Evolutionary conservation across 2,329 filamentous ascomycete genomes (phyloP), one percentile per base, ranked within the genome.

Genomic region (Calonectria leucothoes): DNA sequence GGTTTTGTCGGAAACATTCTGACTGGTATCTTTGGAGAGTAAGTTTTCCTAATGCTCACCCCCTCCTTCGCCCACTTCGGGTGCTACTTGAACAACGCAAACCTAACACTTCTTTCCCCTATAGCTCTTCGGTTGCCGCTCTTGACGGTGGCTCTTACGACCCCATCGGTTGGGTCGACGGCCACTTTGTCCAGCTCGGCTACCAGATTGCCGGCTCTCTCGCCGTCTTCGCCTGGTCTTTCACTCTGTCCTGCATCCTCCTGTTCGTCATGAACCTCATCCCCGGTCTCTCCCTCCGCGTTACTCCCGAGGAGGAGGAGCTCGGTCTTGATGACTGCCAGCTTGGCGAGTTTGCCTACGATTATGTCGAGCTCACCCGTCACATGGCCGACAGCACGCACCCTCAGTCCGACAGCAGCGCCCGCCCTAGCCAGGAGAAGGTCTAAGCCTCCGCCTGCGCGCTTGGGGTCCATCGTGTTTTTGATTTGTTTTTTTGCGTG

Each of bases 331-430:
- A 95, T 80, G 93, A 95, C 80, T 90, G 91, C 82, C 92, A 95
- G 86, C 92, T 95, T 66, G 94, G 94, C 84, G 94, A 96, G 85
- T 95, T 95, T 81, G 94, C 94, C 33, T 95, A 95, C 87, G 94
- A 95, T 83, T 95, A 95, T 83, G 94, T 95, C 79, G 94, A 95
- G 89, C 82, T 91, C 61, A 88, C 87, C 49, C 87, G 90, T 69
- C 93, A 96, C 79, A 91, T 95, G 69, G 85, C 83, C 73, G 88
- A 84, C 70, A 74, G 79, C 29, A 76, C 76, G 10, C 76, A 77
- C 70, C 71, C 75, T n/a, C 65, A 66, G 61, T 75, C 77, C 39
- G 77, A 77, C 74, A 66, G 48, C 25, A 72, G 81, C 75, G 52
- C 79, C n/a, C 74, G 79, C 42, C 80, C 78, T 57, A 78, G 80